phyloP scores from a whole-genome alignment of 1,139 yeast species.

The Yamadazyma pseudoaaseri region DNA sequence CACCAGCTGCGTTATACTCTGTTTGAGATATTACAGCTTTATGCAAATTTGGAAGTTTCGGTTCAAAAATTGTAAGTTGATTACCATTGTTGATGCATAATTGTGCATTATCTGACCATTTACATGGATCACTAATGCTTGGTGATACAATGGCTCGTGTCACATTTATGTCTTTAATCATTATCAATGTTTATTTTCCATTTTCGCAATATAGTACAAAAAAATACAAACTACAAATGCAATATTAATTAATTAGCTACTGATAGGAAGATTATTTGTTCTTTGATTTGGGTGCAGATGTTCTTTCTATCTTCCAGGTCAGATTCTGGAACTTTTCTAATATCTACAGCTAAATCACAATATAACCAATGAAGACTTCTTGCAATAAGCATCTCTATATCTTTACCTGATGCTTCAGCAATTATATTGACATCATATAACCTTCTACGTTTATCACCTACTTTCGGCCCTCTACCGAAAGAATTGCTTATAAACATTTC shows the following conservation, averaged over 20 bases:
- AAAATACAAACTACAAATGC: too few relatives aligned
- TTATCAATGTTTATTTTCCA: constrained; percentile 3
- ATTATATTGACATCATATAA: constrained; percentile 27
- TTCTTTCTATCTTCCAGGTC: constrained; percentile 21
- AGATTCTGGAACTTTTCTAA: constrained; percentile 22
- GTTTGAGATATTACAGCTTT: constrained; percentile 21
- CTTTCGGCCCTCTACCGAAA: constrained; percentile 28
- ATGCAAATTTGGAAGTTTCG: constrained; percentile 38
- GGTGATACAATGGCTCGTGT: constrained; percentile 12
- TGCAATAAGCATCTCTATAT: constrained; percentile 28
- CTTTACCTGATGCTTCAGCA: constrained; percentile 26
- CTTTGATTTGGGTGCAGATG: constrained; percentile 24
- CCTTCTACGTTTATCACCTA: constrained; percentile 20
- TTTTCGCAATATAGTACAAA: too few relatives aligned
- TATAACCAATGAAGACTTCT: constrained; percentile 27
- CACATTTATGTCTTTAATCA: constrained; percentile 14
- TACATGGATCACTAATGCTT: constrained; percentile 26
- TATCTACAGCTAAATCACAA: constrained; percentile 23
- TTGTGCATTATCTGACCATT: constrained; percentile 39
- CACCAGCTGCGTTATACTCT: constrained; percentile 6
- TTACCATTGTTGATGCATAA: constrained; percentile 37
- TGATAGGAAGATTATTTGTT: constrained; percentile 25
- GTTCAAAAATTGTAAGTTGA: constrained; percentile 37
- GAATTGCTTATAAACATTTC: constrained; percentile 26
- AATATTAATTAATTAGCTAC: too few relatives aligned